Conservation (phyloP, 2,329 filamentous ascomycete species). For the Intubia oerlemansii region DNA sequence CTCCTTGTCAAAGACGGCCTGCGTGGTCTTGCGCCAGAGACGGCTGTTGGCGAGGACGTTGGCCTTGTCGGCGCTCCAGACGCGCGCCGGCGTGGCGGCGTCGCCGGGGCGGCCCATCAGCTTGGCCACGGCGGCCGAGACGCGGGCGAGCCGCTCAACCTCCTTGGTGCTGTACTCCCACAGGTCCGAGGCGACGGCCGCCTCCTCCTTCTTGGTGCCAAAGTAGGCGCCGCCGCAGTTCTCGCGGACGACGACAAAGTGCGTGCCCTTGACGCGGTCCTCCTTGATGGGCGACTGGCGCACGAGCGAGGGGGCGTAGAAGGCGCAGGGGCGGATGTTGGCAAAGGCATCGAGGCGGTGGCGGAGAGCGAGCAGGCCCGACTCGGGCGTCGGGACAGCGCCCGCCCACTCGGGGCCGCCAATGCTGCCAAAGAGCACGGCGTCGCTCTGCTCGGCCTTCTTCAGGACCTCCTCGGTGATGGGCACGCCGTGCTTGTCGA, state of each 20-base stretch:
- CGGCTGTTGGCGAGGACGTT: slow-evolving; percentile 28
- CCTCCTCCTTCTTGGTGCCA: slow-evolving; percentile 22
- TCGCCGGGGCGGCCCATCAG: slow-evolving; percentile 10
- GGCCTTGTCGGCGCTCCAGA: slow-evolving; percentile 28
- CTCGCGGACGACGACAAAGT: slow-evolving; percentile 27
- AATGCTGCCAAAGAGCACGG: slow-evolving; percentile 24
- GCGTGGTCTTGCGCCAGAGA: slow-evolving; percentile 23
- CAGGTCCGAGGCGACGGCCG: slow-evolving; percentile 22
- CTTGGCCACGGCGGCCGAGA: slow-evolving; percentile 22
- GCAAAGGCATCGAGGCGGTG: slow-evolving; percentile 23
- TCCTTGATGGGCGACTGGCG: slow-evolving; percentile 18
- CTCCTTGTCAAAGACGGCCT: slow-evolving; percentile 18
- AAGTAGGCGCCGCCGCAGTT: slow-evolving; percentile 29
- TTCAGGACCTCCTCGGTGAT: slow-evolving; percentile 21
- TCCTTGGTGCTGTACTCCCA: slow-evolving; percentile 23
- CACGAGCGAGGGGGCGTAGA: slow-evolving; percentile 19
- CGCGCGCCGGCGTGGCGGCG: slow-evolving; percentile 16
- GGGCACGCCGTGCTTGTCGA: slow-evolving; percentile 21
- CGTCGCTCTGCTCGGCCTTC: slow-evolving; percentile 18
- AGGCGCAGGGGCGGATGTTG: slow-evolving; percentile 26
- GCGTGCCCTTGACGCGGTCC: slow-evolving; percentile 20
- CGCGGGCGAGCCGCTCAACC: slow-evolving; percentile 23
- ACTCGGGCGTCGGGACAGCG: slow-evolving; percentile 20
- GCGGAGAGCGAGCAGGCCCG: slow-evolving; percentile 20
- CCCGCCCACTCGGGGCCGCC: slow-evolving; percentile 25